These are phyloP conservation scores for Blastobotrys raffinosifermentans DNA, from an alignment of 1,139 yeast genomes.

Conservation along the genomic window DNA sequence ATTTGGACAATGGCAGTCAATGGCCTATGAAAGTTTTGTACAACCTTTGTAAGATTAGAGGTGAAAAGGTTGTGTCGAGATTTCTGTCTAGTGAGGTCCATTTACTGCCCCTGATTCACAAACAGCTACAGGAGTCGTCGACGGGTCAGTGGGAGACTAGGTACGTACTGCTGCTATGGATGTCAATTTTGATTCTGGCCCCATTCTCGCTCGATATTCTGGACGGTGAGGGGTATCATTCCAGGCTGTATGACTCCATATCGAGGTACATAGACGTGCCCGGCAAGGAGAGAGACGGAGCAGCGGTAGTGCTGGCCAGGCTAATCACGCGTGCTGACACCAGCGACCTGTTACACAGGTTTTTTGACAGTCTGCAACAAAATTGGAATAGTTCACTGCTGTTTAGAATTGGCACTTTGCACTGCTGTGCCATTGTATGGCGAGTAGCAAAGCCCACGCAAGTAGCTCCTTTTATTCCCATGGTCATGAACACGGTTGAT, in stretches of 20 bases:
- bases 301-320: conserved; percentile 39
- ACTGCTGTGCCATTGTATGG: conserved; percentile 19
- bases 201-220: conserved; percentile 60
- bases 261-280: conserved; percentile 34
- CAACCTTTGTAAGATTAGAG: conserved; percentile 57
- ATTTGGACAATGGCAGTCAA: conserved; percentile 8
- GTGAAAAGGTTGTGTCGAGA: conserved; percentile 52
- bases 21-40: conserved; percentile 39
- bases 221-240: conserved; percentile 31
- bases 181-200: conserved; percentile 57
- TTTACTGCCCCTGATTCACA: conserved; percentile 34
- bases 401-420: conserved; percentile 22
- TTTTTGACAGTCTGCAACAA: conserved; percentile 12
- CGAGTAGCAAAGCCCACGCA: conserved; percentile 12
- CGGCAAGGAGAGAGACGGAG: conserved; percentile 47
- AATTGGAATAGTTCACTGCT: conserved; percentile 11
- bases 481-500: background rate
- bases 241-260: conserved; percentile 36
- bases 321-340: conserved; percentile 38
- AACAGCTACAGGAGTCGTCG: background rate
- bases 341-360: conserved; percentile 16
- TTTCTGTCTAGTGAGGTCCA: conserved; percentile 57
- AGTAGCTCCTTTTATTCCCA: conserved; percentile 4
- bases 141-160: conserved; percentile 46
- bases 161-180: conserved; percentile 65